Conservation (phyloP, 2,329 filamentous ascomycete species). For the Penicillium sp. region DNA sequence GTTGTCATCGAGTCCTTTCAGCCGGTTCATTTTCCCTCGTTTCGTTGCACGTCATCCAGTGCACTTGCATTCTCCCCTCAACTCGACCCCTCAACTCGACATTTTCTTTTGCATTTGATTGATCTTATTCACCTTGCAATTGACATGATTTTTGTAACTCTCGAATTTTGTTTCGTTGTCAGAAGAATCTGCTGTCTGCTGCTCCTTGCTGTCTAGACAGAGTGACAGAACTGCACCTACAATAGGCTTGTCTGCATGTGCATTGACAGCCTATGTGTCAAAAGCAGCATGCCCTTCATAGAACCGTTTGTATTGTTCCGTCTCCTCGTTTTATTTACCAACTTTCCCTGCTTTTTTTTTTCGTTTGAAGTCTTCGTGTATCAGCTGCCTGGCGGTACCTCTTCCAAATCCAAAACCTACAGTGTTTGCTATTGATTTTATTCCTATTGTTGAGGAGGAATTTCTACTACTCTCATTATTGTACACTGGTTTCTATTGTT, state of each 20-base stretch:
- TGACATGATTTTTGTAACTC: not conserved
- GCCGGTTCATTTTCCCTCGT: constrained; percentile 12
- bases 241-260: not conserved
- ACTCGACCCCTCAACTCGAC: constrained; percentile 3
- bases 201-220: not conserved
- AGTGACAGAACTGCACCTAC: not conserved
- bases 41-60: constrained; percentile 24
- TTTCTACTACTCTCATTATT: not conserved
- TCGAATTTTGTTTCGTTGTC: not conserved
- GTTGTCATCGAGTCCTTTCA: constrained; percentile 6
- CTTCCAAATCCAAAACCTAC: not conserved
- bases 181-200: not conserved
- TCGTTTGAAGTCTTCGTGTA: not conserved
- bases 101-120: not conserved
- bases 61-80: constrained; percentile 11
- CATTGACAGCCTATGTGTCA: not conserved
- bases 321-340: not conserved
- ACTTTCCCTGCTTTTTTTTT: too few species aligned
- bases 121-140: not conserved
- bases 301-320: not conserved
- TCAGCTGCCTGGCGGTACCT: not conserved
- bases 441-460: not conserved
- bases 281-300: not conserved
- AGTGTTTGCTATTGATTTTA: not conserved
- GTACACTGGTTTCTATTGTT: not conserved